Base-by-base conservation (phyloP, 2,329 filamentous ascomycete genomes). In the Fusarium equiseti region DNA sequence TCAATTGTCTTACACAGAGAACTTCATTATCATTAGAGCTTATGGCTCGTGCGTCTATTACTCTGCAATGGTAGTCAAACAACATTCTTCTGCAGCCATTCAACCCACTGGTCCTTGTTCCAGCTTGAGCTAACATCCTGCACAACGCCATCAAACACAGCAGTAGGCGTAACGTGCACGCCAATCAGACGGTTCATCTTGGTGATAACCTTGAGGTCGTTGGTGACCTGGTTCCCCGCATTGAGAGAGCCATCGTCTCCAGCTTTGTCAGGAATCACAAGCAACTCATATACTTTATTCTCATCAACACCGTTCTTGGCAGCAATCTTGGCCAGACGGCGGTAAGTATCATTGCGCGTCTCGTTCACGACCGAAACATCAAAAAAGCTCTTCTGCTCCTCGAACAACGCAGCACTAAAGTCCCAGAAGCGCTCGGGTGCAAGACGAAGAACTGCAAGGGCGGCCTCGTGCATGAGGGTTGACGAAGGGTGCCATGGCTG, bases 401-500 rank as follows among this genome's bases (percentile, higher is more conserved):
- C 79, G 76, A 89, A 89, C 3, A 97, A 85, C 9, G 85, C 87
- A 43, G 85, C 85, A 79, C 89, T 92, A 80, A 95, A 98, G 18
- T 86, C 84, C 90, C 91, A 97, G 86, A 97, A 98, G 72, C 89
- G 90, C 20, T 86, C 84, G 0, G 92, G 91, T 4, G 89, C 84
- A 9, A 93, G 80, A 54, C 87, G 88, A 73, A 95, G 86, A 2
- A 98, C 93, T 5, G 94, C 95, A 32, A 94, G 87, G 6, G 85
- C 95, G 32, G 94, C 92, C 86, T 98, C 95, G 83, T 95, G 93
- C 59, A 88, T 85, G 13, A 94, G 86, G 9, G 92, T 94, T 43
- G 90, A 94, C 22, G 92, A 94, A 3, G 95, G 95, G 82, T 98
- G 95, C 95, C 95, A 97, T 16, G 94, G 94, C 83, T 97, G 94